These are phyloP conservation scores for Aegilops umbellulata DNA, from an alignment of 176 grass and related monocot genomes.

Conservation along the genomic window DNA sequence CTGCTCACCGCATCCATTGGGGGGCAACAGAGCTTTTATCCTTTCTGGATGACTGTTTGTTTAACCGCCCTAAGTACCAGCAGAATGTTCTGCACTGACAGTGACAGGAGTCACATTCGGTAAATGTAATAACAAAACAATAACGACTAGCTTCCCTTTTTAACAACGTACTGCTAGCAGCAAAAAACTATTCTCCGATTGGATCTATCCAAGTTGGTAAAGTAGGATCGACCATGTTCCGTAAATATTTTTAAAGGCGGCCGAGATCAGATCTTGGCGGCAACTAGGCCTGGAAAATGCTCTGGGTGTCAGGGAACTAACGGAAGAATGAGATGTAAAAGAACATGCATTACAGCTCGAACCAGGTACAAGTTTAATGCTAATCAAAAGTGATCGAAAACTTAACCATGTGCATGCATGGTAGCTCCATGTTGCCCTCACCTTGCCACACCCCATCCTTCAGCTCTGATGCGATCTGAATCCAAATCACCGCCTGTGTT, in stretches of 20 bases:
- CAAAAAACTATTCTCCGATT: constrained; percentile 22
- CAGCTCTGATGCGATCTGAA: constrained; percentile 72
- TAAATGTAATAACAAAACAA: constrained; percentile 50
- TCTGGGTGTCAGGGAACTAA: constrained; percentile 58
- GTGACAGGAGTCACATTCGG: constrained; percentile 45
- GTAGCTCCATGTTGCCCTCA: constrained; percentile 42
- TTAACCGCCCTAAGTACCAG: constrained; percentile 33
- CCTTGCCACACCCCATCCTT: not conserved
- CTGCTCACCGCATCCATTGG: not conserved
- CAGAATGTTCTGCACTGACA: constrained; percentile 61
- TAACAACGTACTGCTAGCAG: constrained; percentile 18
- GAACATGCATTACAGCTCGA: constrained; percentile 85
- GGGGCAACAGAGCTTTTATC: constrained; percentile 27
- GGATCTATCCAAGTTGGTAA: constrained; percentile 45
- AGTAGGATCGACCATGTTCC: constrained; percentile 28
- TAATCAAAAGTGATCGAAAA: too few relatives aligned
- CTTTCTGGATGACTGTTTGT: constrained; percentile 14
- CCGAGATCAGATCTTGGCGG: constrained; percentile 51
- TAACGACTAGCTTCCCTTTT: constrained; percentile 31
- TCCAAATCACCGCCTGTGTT: constrained; percentile 46
- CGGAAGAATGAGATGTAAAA: constrained; percentile 73
- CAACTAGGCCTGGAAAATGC: constrained; percentile 43
- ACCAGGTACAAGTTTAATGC: constrained; percentile 46
- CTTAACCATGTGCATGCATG: constrained; percentile 44
- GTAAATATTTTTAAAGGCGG: constrained; percentile 20